phyloP scores from a whole-genome alignment of 2,329 filamentous ascomycete species.

The Cercospora sojina region DNA sequence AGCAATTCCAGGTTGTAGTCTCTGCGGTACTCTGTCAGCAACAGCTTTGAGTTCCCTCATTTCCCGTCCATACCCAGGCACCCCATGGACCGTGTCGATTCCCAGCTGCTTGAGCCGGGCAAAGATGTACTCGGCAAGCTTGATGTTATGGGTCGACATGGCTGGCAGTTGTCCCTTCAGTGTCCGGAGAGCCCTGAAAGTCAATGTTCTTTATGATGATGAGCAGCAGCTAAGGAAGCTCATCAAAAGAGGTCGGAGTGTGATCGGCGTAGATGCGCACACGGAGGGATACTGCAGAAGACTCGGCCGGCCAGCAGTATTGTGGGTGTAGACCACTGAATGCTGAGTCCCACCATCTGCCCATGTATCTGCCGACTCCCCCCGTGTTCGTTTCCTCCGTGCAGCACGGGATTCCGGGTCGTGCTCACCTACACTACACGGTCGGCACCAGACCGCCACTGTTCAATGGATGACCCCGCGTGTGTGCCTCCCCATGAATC shows the following conservation, averaged over 20 bases:
- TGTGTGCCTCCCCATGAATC: not conserved
- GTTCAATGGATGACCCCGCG: not conserved
- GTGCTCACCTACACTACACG: not conserved
- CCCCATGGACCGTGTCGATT: slow-evolving; percentile 17
- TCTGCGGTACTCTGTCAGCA: slow-evolving; percentile 26
- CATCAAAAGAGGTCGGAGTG: not conserved
- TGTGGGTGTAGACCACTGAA: not conserved
- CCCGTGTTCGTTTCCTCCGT: not conserved
- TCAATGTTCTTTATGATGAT: not conserved
- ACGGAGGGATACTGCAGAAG: not conserved
- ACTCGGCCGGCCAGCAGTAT: not conserved
- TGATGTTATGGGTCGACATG: slow-evolving; percentile 16
- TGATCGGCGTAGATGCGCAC: not conserved
- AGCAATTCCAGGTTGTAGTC: slow-evolving; percentile 52
- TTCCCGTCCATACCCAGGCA: slow-evolving; percentile 37
- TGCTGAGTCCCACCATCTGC: not conserved
- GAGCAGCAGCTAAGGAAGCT: not conserved
- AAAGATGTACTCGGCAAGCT: slow-evolving; percentile 22
- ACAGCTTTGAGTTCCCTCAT: not conserved
- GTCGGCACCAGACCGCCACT: not conserved
- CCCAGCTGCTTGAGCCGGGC: slow-evolving; percentile 19
- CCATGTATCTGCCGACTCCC: not conserved
- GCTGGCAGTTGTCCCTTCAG: not conserved
- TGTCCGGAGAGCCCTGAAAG: not conserved
- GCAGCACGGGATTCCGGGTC: not conserved